Base-by-base conservation (phyloP, 2,329 filamentous ascomycete species). In the Dryadomyces sulphureus region DNA sequence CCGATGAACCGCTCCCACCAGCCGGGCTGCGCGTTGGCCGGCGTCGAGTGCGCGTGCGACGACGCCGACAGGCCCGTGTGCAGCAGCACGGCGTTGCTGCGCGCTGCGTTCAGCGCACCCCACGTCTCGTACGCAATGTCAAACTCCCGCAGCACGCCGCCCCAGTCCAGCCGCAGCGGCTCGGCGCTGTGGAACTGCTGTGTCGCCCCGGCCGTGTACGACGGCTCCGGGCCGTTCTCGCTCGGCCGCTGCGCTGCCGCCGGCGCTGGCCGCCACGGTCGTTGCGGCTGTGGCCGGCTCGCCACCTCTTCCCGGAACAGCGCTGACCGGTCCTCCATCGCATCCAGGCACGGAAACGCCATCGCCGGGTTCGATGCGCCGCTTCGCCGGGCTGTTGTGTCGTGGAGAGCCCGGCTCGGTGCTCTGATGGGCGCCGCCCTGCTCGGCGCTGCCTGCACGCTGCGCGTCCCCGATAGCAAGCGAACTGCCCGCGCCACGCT, bases 1-100 rank as follows among this genome's bases (percentile, higher is more conserved):
- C 92, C 92, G 57, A 98, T 96, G 61, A 98, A 98, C 62, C 84
- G 90, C 65, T 98, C 92, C 92, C 92, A 98, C 92, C 92, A 98
- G 4, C 92, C 92, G 0, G 88, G 83, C 60, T 89, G 84, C 0
- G 85, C 75, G 61, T 98, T 98, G 9, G 71, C 68, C 45, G 76
- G 72, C n/a, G 90, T 96, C 48, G 88, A 95, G 59, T 89, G 89
- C 2, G 92, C 92, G 65, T 98, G 92, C 48, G 89, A 96, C 7
- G 89, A 95, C n/a, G 92, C 92, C 1, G 89, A 95, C 5, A 98
- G 72, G 8, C 92, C 92, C 0, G 92, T 98, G 60, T 96, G 88
- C 2, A 98, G 67, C 8, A 98, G 72, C 50, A 98, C 92, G 4
- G 81, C 88, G 61, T 98, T 98, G 59, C 78, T 86, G 62, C 75